These are phyloP conservation scores for Barnettozyma wickerhamii DNA, from an alignment of 805 yeast genomes.

Conservation along the genomic window DNA sequence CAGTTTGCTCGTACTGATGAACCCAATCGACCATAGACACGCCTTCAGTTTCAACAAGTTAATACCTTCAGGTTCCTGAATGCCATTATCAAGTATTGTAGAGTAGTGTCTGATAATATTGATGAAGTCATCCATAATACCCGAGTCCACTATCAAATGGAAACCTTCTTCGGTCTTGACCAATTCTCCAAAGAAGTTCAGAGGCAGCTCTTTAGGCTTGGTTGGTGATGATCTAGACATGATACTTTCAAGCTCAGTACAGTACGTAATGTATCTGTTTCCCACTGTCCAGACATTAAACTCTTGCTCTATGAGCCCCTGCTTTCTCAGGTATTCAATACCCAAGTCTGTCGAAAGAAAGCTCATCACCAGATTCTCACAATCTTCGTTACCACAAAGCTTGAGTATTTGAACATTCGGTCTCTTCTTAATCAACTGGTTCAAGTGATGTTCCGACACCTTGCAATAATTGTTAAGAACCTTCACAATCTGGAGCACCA, in stretches of 20 bases:
- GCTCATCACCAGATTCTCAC: constrained; percentile 55
- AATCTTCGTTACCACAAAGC: constrained; percentile 17
- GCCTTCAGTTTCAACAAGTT: constrained; percentile 54
- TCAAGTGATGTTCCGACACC: constrained; percentile 45
- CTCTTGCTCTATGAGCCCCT: constrained; percentile 59
- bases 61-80: constrained; percentile 25
- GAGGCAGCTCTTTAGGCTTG: constrained; percentile 35
- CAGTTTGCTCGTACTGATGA: constrained; percentile 64
- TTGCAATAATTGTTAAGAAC: constrained; percentile 49
- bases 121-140: constrained; percentile 38
- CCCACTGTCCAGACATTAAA: constrained; percentile 61
- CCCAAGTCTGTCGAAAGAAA: constrained; percentile 68
- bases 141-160: constrained; percentile 48
- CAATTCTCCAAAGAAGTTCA: constrained; percentile 76
- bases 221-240: constrained; percentile 15
- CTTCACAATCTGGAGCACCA: constrained; percentile 53
- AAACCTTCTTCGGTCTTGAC: constrained; percentile 81
- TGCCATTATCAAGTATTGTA: constrained; percentile 19
- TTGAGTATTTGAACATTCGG: constrained; percentile 46
- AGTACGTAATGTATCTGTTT: constrained; percentile 41
- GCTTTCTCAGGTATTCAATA: constrained; percentile 54
- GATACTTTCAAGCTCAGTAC: constrained; percentile 42
- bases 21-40: constrained; percentile 83
- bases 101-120: constrained; percentile 32
- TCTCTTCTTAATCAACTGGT: constrained; percentile 43